Evolutionary conservation across 139 green algal species (phyloP), one percentile per base, ranked within the genome.

Genomic region (Nannochloris sp.): DNA sequence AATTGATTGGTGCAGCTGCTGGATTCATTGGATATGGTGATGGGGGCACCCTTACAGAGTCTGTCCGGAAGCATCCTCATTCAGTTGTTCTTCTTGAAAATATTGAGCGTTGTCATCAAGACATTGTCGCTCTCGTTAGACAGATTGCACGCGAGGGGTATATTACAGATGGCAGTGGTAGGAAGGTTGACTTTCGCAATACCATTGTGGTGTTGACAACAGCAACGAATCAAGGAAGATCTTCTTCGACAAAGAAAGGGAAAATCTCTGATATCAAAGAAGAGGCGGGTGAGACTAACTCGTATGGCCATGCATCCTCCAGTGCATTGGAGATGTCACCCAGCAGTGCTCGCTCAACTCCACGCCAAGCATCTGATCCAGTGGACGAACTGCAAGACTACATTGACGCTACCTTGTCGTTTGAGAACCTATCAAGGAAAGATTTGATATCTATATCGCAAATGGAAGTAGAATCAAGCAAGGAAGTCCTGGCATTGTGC

Each of bases 1-100:
- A 81, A n/a, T 75, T 95, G 61, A 76, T 95, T 53, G 88, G 88
- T 20, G 82, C 88, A 1, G 85, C 88, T 0, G 88, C 88, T 5
- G 85, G 87, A 3, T 93, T 88, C 60, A 73, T 93, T 14, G 86
- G 85, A 48, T 85, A 80, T 49, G 76, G 80, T 17, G 70, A 84
- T 31, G 76, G 81, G 13, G 81, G 83, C 1, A 17, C 58, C 40
- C 61, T 75, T 13, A 75, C 76, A 72, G 73, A 89, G 26, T 72
- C 79, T 8, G 72, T 89, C 58, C 82, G 83, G 82, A 31, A 84
- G 68, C 55, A 72, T 26, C 74, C 78, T 9, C 86, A 91, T 67
- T 72, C 71, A 20, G 74, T 91, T 40, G 62, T 91, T 8, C 57
- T 91, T 33, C 76, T 91, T 26, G 83, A 91, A 14, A 59, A 68